Evolutionary conservation across 768 basidiomycete genomes (phyloP).

Genomic region (Hemileccinum rubropunctum): DNA sequence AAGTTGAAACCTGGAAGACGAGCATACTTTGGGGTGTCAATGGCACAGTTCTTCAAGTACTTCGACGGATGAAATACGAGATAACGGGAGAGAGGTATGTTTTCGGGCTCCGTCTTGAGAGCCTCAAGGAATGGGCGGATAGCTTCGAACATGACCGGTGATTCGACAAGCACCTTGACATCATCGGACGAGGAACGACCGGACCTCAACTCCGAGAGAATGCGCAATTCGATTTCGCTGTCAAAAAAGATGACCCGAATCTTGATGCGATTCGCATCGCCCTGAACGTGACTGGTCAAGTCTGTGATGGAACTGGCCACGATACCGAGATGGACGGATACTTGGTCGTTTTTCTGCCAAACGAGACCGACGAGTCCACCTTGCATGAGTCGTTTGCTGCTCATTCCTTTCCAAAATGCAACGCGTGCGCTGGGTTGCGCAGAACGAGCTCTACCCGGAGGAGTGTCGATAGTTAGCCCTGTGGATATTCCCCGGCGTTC

Average conservation of each 20-base stretch:
- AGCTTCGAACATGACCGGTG: conserved; percentile 64
- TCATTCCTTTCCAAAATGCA: conserved; percentile 60
- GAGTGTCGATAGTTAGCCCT: conserved; percentile 46
- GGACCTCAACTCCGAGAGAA: conserved; percentile 37
- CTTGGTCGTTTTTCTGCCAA: conserved; percentile 34
- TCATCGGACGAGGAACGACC: conserved; percentile 23
- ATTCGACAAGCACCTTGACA: conserved; percentile 50
- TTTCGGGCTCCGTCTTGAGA: conserved; percentile 54
- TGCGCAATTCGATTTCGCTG: conserved; percentile 47
- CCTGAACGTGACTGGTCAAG: conserved; percentile 43
- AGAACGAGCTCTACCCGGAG: conserved; percentile 54
- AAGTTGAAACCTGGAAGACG: conserved; percentile 52
- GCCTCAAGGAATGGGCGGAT: conserved; percentile 67
- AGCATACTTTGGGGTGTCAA: conserved; percentile 57
- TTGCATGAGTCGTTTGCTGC: conserved; percentile 55
- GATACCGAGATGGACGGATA: conserved; percentile 54
- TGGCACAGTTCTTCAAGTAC: conserved; percentile 31
- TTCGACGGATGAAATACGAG: conserved; percentile 44
- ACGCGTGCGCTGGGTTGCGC: conserved; percentile 36
- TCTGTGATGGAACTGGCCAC: conserved; percentile 44
- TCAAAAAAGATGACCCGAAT: conserved; percentile 66
- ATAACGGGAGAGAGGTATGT: conserved; percentile 52
- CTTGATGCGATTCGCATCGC: conserved; percentile 33
- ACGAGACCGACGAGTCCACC: conserved; percentile 66
- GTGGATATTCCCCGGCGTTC: conserved; percentile 53